Evolutionary conservation across 2,329 filamentous ascomycete species (phyloP), one percentile per base, ranked within the genome.

Genomic region (Fusarium foetens): DNA sequence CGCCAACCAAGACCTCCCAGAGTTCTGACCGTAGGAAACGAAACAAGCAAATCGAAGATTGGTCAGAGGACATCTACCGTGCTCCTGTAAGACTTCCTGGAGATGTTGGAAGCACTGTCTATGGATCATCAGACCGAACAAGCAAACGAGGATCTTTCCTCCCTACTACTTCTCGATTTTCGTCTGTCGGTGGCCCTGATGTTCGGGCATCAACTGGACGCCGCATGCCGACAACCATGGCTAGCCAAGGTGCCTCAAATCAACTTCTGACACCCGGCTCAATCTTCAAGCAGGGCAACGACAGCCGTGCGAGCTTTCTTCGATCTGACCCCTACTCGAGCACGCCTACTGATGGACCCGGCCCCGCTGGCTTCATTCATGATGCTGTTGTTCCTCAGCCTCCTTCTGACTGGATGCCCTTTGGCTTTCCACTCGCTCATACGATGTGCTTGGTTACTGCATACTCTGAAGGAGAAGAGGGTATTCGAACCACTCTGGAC

Each of bases 21-120:
- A 90, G 90, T 21, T 90, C 91, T 9, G 90, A 96, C 80, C 90
- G 91, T 73, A 94, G 95, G 80, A 92, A 95, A 83, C 91, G 96
- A 66, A 92, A 95, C 75, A 91, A 92, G 75, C 94, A 98, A 83
- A 99, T 99, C 73, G 96, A 99, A 81, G 95, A 98, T 77, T 99
- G 96, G 96, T 92, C 92, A 19, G 94, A 98, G 73, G 96, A 99
- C 79, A 99, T 99, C 76, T 98, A 99, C 82, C 93, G 94, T 46
- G 93, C 95, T 7, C 94, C 94, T 29, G 91, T 92, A 60, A 93
- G 94, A 73, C 86, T 98, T 71, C 89, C 92, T 7, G 96, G 90
- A 23, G 90, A 97, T 76, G 84, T 92, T 45, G 88, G 89, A 65
- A 92, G 89, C 77, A 91, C 89, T 54, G 88, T 90, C 66, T 87